Evolutionary conservation across 768 basidiomycete species (phyloP), one percentile per base, ranked within the genome.

Genomic region (Termitomyces sp.): DNA sequence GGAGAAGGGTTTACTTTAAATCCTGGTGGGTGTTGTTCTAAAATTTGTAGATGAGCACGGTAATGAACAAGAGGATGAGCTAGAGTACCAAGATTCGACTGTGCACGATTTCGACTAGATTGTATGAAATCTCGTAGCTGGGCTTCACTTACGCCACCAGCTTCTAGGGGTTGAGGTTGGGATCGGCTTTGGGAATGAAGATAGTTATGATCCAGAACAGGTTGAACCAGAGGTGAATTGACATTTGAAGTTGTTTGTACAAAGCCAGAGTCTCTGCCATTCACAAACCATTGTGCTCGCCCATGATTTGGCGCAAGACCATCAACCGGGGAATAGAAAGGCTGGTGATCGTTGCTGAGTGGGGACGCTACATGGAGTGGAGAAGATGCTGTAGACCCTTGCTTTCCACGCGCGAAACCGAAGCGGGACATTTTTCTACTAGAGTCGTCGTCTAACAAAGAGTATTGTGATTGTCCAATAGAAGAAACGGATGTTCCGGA

Each of bases 61-160:
- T 49, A 11, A 1, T 34, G n/a, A 25, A 41, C 58, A 29, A 62
- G 59, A 65, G 56, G 54, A 57, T 57, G 47, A 50, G 54, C 57
- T 58, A 67, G 50, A 59, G 57, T 59, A 63, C 41, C 49, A 19
- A 53, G 42, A 64, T 60, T 59, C 52, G 70, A 68, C 65, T 65
- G 65, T 21, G 77, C 79, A 50, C 82, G 81, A 46, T 86, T 85
- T 53, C 85, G 82, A 66, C 86, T 90, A 25, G 81, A 80, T 66
- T 83, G 83, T 54, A 91, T 89, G 56, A 92, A 82, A 60, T 89
- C 87, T 58, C 89, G 80, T 60, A 92, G 77, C 66, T 90, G 86
- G 14, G 86, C 86, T 69, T 92, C 90, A 63, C 87, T 89, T 52
- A 90, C 71, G 41, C 77, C 75, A 42, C 77, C 75, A 16, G 67